Percentiles rank a stretch among this genome's conserved stretches.
These are phyloP conservation scores for Amniculicola lignicola DNA, from an alignment of 495 filamentous ascomycete genomes.

Conservation along the genomic window DNA sequence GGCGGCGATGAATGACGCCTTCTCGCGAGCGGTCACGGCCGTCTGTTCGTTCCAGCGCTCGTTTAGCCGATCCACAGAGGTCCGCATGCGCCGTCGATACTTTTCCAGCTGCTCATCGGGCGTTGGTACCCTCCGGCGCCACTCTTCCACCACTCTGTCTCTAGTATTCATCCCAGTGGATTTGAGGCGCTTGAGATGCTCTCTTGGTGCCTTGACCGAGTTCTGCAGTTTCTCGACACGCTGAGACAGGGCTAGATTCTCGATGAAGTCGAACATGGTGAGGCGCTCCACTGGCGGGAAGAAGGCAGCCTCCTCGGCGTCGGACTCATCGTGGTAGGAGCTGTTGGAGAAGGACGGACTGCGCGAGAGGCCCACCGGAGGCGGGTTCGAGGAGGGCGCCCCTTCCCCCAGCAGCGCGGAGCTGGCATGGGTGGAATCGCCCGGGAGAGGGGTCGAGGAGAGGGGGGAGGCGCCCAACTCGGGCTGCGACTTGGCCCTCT, in stretches of 20 bases:
- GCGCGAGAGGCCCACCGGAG: constrained; percentile 60
- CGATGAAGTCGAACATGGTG: constrained; percentile 87
- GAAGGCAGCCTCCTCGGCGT: constrained; percentile 77
- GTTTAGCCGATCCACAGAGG: constrained; percentile 80
- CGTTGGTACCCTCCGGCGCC: constrained; percentile 74
- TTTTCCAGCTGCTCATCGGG: constrained; percentile 90
- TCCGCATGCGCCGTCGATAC: constrained; percentile 81
- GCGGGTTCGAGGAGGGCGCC: constrained; percentile 26
- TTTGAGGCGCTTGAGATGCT: constrained; percentile 74
- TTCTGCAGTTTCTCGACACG: constrained; percentile 84
- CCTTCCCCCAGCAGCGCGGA: constrained; percentile 23
- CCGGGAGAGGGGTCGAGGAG: constrained; percentile 23
- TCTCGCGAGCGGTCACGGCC: constrained; percentile 84
- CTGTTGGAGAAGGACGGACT: constrained; percentile 67
- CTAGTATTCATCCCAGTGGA: constrained; percentile 53
- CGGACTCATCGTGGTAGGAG: constrained; percentile 46
- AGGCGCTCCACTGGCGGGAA: constrained; percentile 87
- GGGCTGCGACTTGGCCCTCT: constrained; percentile 36
- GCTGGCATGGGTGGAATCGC: constrained; percentile 27
- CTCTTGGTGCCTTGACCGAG: constrained; percentile 72
- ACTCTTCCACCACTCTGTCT: constrained; percentile 82
- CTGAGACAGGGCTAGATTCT: constrained; percentile 86
- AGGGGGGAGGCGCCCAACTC: constrained; percentile 29
- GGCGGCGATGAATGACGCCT: constrained; percentile 91
- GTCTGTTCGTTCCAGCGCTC: constrained; percentile 85